Conservation (phyloP, 192 early-diverging fungal genomes). For the Pilobolus umbonatus region DNA sequence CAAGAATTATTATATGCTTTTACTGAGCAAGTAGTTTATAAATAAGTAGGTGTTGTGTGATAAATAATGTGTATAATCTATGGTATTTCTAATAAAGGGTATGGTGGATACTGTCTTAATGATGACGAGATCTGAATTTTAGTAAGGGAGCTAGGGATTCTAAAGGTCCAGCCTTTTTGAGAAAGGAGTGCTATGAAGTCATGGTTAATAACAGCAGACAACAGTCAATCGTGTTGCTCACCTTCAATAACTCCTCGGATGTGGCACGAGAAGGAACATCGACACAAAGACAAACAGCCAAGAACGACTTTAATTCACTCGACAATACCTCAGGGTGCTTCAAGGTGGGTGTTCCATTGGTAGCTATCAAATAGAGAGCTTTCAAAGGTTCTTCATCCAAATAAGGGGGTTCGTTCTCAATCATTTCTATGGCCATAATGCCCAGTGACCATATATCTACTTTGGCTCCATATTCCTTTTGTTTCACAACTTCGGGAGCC, state of each 20-base stretch:
- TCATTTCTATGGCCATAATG: constrained; percentile 97
- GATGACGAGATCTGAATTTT: constrained; percentile 52
- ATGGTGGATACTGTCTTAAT: too few species aligned
- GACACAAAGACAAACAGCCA: constrained; percentile 81
- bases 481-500: constrained; percentile 80
- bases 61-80: too few species aligned
- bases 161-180: constrained; percentile 57
- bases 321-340: constrained; percentile 80
- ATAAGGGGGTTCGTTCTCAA: constrained; percentile 93
- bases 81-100: too few species aligned
- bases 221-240: constrained; percentile 20
- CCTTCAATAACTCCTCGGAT: constrained; percentile 70
- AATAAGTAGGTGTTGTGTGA: too few species aligned
- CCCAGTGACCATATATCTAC: constrained; percentile 91
- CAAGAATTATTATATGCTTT: too few species aligned
- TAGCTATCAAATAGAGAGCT: constrained; percentile 93
- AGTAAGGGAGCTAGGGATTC: constrained; percentile 58
- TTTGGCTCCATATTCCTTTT: constrained; percentile 71
- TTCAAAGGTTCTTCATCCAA: constrained; percentile 91
- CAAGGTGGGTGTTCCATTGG: constrained; percentile 88
- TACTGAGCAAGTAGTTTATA: too few species aligned
- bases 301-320: constrained; percentile 76
- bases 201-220: constrained; percentile 3
- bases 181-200: constrained; percentile 65
- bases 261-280: constrained; percentile 80